These are phyloP conservation scores for Sonneratia caseolaris DNA, from an alignment of 345 rosid species.

Conservation along the genomic window DNA sequence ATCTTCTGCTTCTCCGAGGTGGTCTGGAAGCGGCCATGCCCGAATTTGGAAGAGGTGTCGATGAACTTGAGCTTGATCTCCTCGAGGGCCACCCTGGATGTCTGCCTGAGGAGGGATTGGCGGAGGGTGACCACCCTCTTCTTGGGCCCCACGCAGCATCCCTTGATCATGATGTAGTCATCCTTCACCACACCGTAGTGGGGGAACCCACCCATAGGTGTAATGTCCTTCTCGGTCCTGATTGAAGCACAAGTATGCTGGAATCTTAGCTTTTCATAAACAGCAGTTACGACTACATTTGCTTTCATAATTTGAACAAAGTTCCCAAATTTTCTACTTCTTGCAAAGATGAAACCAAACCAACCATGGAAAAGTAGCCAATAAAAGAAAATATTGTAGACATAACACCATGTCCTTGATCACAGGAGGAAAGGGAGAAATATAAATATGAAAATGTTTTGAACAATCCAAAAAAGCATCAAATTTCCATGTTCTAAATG, in stretches of 20 bases:
- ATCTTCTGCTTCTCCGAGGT: constrained; percentile 53
- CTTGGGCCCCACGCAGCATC: constrained; percentile 82
- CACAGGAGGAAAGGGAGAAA: too few relatives aligned
- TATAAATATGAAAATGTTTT: too few relatives aligned
- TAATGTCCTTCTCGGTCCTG: constrained; percentile 78
- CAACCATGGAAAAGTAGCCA: too few relatives aligned
- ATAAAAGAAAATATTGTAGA: too few relatives aligned
- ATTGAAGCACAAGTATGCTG: background rate
- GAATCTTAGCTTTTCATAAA: background rate
- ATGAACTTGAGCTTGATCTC: constrained; percentile 69
- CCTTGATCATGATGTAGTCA: constrained; percentile 71
- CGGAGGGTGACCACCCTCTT: constrained; percentile 83
- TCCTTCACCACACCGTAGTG: constrained; percentile 74
- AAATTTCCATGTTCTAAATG: too few relatives aligned
- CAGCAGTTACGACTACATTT: background rate
- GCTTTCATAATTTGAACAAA: background rate
- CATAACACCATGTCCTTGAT: too few relatives aligned
- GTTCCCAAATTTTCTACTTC: too few relatives aligned
- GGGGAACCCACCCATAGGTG: constrained; percentile 80
- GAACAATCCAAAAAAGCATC: too few relatives aligned
- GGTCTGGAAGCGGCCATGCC: constrained; percentile 77
- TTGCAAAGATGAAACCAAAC: too few relatives aligned
- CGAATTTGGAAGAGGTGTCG: constrained; percentile 50
- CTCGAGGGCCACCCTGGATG: constrained; percentile 63
- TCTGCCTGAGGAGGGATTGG: constrained; percentile 56